Conservation (phyloP, 495 filamentous ascomycete genomes). For the Articulospora tetracladia region DNA sequence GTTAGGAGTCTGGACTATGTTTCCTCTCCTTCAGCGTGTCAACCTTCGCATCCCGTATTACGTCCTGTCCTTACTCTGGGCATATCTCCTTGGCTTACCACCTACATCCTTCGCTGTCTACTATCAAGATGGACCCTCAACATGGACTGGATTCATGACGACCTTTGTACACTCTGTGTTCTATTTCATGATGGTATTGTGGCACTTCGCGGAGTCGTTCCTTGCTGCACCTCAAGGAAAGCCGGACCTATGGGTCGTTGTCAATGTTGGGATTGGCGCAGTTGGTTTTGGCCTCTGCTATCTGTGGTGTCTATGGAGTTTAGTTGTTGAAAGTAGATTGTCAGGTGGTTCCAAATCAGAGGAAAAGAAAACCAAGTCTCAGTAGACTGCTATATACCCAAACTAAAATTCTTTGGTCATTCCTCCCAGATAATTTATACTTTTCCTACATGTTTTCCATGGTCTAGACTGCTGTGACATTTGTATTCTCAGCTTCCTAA, state of each 20-base stretch:
- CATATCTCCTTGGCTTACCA: constrained; percentile 83
- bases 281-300: constrained; percentile 84
- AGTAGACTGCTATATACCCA: constrained; percentile 18
- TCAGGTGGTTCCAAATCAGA: constrained; percentile 8
- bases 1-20: constrained; percentile 91
- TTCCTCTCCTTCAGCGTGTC: constrained; percentile 81
- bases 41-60: constrained; percentile 80
- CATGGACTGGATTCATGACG: constrained; percentile 46
- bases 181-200: constrained; percentile 70
- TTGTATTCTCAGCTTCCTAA: neutral
- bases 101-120: constrained; percentile 70
- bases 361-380: constrained; percentile 20
- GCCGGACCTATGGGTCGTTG: constrained; percentile 91
- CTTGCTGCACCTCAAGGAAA: constrained; percentile 65
- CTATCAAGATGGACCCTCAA: constrained; percentile 37
- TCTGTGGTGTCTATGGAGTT: constrained; percentile 77
- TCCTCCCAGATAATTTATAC: neutral
- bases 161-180: constrained; percentile 67
- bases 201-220: constrained; percentile 74
- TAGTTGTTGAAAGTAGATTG: constrained; percentile 49
- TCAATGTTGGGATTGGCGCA: constrained; percentile 81
- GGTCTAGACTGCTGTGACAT: neutral
- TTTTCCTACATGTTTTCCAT: neutral
- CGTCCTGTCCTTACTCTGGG: constrained; percentile 81
- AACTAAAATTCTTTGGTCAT: neutral